phyloP scores from a whole-genome alignment of 495 filamentous ascomycete genomes.

The Aspergillus heteromorphus region DNA sequence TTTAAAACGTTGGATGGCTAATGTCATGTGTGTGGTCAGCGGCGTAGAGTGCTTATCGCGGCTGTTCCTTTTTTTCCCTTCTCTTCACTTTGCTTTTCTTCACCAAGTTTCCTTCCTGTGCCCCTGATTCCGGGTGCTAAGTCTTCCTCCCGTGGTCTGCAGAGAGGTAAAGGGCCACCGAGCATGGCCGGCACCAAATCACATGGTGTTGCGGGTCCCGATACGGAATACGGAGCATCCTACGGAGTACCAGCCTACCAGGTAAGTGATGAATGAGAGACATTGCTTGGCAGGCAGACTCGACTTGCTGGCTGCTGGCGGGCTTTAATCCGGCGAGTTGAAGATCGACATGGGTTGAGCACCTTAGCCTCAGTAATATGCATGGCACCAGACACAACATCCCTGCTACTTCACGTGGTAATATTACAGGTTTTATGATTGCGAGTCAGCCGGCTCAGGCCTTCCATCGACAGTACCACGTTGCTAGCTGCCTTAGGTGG shows the following conservation, averaged over 20 bases:
- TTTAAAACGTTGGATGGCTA: too few species aligned
- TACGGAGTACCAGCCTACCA: too few species aligned
- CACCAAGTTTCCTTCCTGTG: neutral
- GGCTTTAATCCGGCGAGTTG: neutral
- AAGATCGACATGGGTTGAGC: neutral
- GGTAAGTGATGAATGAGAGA: neutral
- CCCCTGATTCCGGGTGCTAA: neutral
- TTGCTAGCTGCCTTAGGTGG: too few species aligned
- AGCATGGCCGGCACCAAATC: neutral
- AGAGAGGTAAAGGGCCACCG: neutral
- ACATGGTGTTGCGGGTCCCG: neutral
- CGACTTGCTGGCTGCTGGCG: neutral
- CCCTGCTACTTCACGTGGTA: neutral
- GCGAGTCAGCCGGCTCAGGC: neutral
- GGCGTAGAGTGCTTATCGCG: neutral
- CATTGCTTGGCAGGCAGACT: neutral
- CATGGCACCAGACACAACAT: neutral
- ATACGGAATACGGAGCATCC: neutral
- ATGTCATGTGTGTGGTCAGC: too few species aligned
- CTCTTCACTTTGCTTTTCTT: neutral
- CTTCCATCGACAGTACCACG: neutral
- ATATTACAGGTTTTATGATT: neutral
- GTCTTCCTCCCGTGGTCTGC: constrained; percentile 4
- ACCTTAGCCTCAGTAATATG: neutral
- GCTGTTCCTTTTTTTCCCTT: too few species aligned